These are phyloP conservation scores for Starmera caribaea DNA, from an alignment of 805 yeast species.

Conservation along the genomic window DNA sequence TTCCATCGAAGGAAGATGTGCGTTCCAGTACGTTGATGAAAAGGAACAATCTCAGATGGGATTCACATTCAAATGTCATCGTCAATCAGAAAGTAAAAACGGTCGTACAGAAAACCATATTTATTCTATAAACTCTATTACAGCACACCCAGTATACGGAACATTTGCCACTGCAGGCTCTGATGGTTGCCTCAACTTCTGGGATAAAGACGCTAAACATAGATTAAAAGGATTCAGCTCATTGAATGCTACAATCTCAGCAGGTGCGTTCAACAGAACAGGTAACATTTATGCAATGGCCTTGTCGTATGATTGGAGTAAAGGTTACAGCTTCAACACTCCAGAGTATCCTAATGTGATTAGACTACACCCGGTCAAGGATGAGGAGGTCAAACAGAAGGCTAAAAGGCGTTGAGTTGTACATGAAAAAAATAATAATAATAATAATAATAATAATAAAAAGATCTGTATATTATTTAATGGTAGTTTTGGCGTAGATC, in stretches of 20 bases:
- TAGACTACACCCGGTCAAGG: conserved; percentile 76
- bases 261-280: conserved; percentile 69
- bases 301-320: conserved; percentile 90
- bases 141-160: conserved; percentile 84
- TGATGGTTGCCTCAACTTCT: conserved; percentile 87
- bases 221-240: conserved; percentile 75
- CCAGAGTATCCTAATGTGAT: conserved; percentile 68
- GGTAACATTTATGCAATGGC: conserved; percentile 90
- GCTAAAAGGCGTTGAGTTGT: conserved; percentile 21
- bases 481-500: too few relatives aligned
- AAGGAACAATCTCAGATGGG: conserved; percentile 61
- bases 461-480: not conserved
- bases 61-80: conserved; percentile 91
- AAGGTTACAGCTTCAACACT: conserved; percentile 72
- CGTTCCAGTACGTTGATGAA: conserved; percentile 85
- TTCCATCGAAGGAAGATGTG: conserved; percentile 92
- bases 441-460: too few relatives aligned
- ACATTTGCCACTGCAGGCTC: conserved; percentile 92
- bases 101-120: conserved; percentile 53
- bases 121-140: conserved; percentile 70
- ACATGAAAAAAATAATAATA: too few relatives aligned
- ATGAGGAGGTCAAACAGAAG: conserved; percentile 67
- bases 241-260: conserved; percentile 58
- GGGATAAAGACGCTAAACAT: conserved; percentile 93
- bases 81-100: conserved; percentile 51